Conservation (phyloP, 2,329 filamentous ascomycete genomes). For the Magnaporthales sp. region DNA sequence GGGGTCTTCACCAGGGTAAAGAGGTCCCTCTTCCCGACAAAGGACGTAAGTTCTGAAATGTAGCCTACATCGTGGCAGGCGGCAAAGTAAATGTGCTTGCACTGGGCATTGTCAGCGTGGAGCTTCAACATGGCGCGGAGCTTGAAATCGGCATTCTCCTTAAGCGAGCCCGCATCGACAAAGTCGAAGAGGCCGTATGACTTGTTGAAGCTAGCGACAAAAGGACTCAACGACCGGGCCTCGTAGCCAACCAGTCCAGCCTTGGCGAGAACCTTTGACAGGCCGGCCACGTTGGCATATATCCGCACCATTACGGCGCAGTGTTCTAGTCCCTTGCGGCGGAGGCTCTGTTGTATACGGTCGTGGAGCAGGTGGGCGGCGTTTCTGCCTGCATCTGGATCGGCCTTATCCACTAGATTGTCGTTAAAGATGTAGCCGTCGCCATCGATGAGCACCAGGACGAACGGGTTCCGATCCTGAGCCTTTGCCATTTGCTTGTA, state of each 20-base stretch:
- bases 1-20: neutral
- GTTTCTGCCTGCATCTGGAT: neutral
- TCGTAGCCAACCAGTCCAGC: neutral
- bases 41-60: constrained; percentile 44
- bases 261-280: neutral
- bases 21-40: constrained; percentile 28
- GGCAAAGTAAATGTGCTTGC: constrained; percentile 56
- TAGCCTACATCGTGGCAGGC: constrained; percentile 54
- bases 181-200: constrained; percentile 52
- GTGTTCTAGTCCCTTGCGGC: neutral
- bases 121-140: constrained; percentile 39
- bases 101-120: constrained; percentile 49
- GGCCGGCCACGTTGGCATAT: neutral
- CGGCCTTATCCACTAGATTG: neutral
- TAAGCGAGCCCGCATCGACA: constrained; percentile 51
- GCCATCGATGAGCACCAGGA: constrained; percentile 26
- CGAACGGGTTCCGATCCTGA: constrained; percentile 47
- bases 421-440: neutral
- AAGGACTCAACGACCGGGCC: constrained; percentile 34
- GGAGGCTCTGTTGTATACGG: neutral
- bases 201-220: constrained; percentile 47
- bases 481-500: constrained; percentile 44
- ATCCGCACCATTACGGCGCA: neutral
- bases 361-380: neutral
- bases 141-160: constrained; percentile 52